Conservation (phyloP, 2,329 filamentous ascomycete species). For the Hypoxylon sp. region DNA sequence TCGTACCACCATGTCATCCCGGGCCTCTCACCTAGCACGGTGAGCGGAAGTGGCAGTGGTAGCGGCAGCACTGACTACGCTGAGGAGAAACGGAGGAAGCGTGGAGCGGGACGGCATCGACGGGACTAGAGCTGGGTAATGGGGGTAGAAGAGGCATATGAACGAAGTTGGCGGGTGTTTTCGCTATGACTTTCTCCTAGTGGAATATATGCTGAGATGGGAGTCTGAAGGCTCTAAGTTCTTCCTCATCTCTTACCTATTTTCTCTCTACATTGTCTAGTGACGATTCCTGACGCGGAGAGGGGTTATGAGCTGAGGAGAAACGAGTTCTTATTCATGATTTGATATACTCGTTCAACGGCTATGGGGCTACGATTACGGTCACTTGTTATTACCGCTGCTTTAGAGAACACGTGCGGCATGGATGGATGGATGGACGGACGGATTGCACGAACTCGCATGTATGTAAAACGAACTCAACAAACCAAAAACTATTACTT, state of each 20-base stretch:
- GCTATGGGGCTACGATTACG: constrained; percentile 17
- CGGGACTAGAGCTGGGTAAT: constrained; percentile 13
- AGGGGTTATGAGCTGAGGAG: background rate
- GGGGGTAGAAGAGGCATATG: constrained; percentile 4
- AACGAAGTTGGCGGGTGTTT: background rate
- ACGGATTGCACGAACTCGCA: constrained; percentile 16
- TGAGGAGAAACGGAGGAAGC: constrained; percentile 62
- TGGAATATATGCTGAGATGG: background rate
- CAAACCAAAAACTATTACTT: background rate
- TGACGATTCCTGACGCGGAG: background rate
- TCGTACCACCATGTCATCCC: constrained; percentile 71
- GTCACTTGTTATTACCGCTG: constrained; percentile 3
- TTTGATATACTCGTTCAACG: constrained; percentile 1
- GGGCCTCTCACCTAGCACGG: constrained; percentile 60
- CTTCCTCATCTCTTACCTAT: background rate
- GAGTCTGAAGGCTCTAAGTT: background rate
- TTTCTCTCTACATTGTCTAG: background rate
- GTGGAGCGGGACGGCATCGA: constrained; percentile 49
- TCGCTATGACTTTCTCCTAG: background rate
- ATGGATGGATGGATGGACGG: constrained; percentile 11
- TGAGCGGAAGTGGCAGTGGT: constrained; percentile 38
- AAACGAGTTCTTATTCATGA: background rate
- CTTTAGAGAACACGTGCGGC: constrained; percentile 10
- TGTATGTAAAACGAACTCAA: constrained; percentile 25
- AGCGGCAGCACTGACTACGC: constrained; percentile 57